phyloP scores from a whole-genome alignment of 164 flowering plant genomes.

The Euptelea pleiosperma region DNA sequence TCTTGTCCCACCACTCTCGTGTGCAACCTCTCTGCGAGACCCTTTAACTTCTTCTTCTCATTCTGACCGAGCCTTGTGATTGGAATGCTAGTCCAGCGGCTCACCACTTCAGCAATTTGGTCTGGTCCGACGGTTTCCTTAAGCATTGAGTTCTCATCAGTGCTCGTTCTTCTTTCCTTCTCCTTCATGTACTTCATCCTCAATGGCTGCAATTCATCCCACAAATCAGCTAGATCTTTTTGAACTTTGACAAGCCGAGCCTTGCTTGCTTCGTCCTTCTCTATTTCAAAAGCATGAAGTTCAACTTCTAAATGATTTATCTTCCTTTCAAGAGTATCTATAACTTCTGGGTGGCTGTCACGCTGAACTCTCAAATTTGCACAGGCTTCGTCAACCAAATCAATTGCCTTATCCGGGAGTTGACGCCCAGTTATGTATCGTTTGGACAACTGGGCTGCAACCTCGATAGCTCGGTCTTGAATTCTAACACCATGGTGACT shows the following conservation, averaged over 20 bases:
- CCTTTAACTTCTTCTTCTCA: constrained; percentile 60
- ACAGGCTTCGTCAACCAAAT: constrained; percentile 75
- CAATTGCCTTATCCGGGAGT: constrained; percentile 76
- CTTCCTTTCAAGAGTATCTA: constrained; percentile 64
- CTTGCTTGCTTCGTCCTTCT: constrained; percentile 76
- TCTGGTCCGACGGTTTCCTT: constrained; percentile 70
- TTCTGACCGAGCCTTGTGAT: constrained; percentile 64
- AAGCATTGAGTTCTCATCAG: constrained; percentile 47
- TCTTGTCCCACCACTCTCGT: too few relatives aligned
- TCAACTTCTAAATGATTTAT: constrained; percentile 65
- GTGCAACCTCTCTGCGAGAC: constrained; percentile 65
- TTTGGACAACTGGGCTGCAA: constrained; percentile 50
- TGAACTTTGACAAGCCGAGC: constrained; percentile 62
- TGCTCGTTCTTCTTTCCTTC: constrained; percentile 64
- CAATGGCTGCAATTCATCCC: constrained; percentile 71
- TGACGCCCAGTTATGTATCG: constrained; percentile 62
- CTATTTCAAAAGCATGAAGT: constrained; percentile 67
- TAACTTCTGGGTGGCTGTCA: constrained; percentile 63
- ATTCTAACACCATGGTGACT: constrained; percentile 71
- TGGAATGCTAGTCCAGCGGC: too few relatives aligned
- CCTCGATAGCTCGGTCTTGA: constrained; percentile 56
- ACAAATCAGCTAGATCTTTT: constrained; percentile 60
- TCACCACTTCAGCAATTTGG: constrained; percentile 74
- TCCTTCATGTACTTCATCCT: constrained; percentile 74
- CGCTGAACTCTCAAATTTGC: constrained; percentile 75